phyloP scores from a whole-genome alignment of 2,329 filamentous ascomycete species.

The Proliferodiscus dingleyae region DNA sequence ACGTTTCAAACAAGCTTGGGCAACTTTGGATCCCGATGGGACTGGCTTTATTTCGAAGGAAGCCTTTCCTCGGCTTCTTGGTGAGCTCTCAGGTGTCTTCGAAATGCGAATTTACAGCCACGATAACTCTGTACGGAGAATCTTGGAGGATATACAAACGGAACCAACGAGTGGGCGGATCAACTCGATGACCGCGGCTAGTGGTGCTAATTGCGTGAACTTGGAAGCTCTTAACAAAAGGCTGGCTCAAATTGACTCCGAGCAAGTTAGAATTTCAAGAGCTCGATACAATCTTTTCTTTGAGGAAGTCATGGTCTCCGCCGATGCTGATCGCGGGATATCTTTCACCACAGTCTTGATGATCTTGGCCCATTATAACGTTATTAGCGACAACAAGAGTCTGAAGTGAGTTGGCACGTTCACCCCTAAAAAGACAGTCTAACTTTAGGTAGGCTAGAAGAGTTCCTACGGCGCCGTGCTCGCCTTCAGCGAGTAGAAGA shows the following conservation, averaged over 20 bases:
- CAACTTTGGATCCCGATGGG: slow-evolving; percentile 86
- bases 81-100: slow-evolving; percentile 90
- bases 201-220: slow-evolving; percentile 57
- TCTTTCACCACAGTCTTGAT: slow-evolving; percentile 89
- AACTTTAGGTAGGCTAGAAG: slow-evolving; percentile 62
- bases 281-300: slow-evolving; percentile 90
- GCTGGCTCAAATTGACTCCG: slow-evolving; percentile 67
- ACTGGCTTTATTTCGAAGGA: slow-evolving; percentile 89
- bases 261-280: slow-evolving; percentile 68
- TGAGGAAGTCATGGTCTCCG: slow-evolving; percentile 91
- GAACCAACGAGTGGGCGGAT: slow-evolving; percentile 36
- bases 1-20: slow-evolving; percentile 97
- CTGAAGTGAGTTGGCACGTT: slow-evolving; percentile 53
- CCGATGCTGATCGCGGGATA: slow-evolving; percentile 84
- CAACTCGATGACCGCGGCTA: slow-evolving; percentile 48
- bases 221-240: slow-evolving; percentile 69
- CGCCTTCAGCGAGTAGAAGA: slow-evolving; percentile 92
- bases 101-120: slow-evolving; percentile 95
- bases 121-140: slow-evolving; percentile 79
- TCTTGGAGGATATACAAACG: slow-evolving; percentile 74
- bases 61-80: slow-evolving; percentile 79
- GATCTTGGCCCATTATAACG: slow-evolving; percentile 96
- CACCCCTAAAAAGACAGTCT: slow-evolving; percentile 26
- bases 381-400: slow-evolving; percentile 97
- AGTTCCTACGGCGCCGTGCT: slow-evolving; percentile 86